These are phyloP conservation scores for Rhodotorula sp. DNA, from an alignment of 1,284 basidiomycete genomes.

Conservation along the genomic window DNA sequence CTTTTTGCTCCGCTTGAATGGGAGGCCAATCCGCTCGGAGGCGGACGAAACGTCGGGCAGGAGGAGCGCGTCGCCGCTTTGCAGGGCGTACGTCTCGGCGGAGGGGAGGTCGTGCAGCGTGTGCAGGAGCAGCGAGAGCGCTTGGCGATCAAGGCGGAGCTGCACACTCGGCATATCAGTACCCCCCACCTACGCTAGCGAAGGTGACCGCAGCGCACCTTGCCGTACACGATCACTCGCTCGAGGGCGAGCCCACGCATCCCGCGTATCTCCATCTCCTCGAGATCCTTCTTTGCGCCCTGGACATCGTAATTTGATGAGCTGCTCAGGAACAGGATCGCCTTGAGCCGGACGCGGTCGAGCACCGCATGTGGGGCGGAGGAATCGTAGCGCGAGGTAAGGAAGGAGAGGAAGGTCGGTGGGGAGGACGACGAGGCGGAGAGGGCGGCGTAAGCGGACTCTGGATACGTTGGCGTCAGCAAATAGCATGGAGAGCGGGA, in stretches of 20 bases:
- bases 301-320: conserved; percentile 67
- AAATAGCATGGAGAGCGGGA: background rate
- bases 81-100: conserved; percentile 77
- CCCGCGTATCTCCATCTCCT: conserved; percentile 54
- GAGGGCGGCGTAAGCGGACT: conserved; percentile 14
- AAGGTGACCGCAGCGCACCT: conserved; percentile 56
- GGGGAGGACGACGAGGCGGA: conserved; percentile 19
- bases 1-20: conserved; percentile 42
- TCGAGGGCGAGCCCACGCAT: conserved; percentile 64
- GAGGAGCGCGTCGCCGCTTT: conserved; percentile 67
- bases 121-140: conserved; percentile 68
- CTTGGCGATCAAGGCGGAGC: conserved; percentile 66
- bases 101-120: conserved; percentile 70
- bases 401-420: conserved; percentile 62
- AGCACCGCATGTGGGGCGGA: conserved; percentile 7
- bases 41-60: conserved; percentile 63
- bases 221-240: conserved; percentile 75
- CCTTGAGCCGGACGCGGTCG: conserved; percentile 69
- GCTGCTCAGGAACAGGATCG: conserved; percentile 73
- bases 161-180: conserved; percentile 48
- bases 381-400: conserved; percentile 59
- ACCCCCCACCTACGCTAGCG: too few relatives aligned
- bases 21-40: conserved; percentile 55
- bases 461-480: background rate
- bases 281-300: conserved; percentile 57